phyloP scores from a whole-genome alignment of 2,329 filamentous ascomycete species.

The Thelonectria olida region DNA sequence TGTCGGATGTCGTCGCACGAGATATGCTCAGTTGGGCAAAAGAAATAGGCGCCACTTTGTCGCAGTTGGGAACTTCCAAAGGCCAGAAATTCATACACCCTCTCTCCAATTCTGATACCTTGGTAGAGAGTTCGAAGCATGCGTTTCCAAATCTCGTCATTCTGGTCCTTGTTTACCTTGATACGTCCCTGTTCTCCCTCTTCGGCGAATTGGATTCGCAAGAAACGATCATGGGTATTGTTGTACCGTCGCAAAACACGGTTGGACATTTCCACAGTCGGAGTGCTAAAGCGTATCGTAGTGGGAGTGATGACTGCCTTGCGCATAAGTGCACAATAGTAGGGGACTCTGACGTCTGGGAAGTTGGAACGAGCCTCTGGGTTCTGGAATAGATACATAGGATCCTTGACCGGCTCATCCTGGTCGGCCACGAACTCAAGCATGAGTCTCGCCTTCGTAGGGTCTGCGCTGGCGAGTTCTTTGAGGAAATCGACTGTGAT shows the following conservation, averaged over 20 bases:
- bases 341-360: slow-evolving; percentile 64
- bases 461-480: slow-evolving; percentile 59
- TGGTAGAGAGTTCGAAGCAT: slow-evolving; percentile 76
- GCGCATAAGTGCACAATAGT: slow-evolving; percentile 78
- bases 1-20: slow-evolving; percentile 80
- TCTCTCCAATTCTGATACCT: slow-evolving; percentile 84
- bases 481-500: slow-evolving; percentile 74
- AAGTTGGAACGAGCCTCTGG: slow-evolving; percentile 58
- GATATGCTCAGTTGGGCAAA: slow-evolving; percentile 73
- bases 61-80: slow-evolving; percentile 96
- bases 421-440: slow-evolving; percentile 79
- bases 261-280: slow-evolving; percentile 87
- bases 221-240: slow-evolving; percentile 77
- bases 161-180: slow-evolving; percentile 57
- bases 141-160: slow-evolving; percentile 78
- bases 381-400: slow-evolving; percentile 75
- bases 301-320: slow-evolving; percentile 86
- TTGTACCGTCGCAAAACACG: slow-evolving; percentile 81
- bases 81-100: slow-evolving; percentile 88
- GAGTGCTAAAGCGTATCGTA: slow-evolving; percentile 79
- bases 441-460: slow-evolving; percentile 67
- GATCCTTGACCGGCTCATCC: slow-evolving; percentile 70
- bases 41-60: slow-evolving; percentile 93
- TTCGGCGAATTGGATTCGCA: slow-evolving; percentile 90
- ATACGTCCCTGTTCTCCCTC: slow-evolving; percentile 74